Percentiles rank a stretch among this genome's conserved stretches.
Conservation (phyloP, 345 rosid species). For the Citrus trifoliata region DNA sequence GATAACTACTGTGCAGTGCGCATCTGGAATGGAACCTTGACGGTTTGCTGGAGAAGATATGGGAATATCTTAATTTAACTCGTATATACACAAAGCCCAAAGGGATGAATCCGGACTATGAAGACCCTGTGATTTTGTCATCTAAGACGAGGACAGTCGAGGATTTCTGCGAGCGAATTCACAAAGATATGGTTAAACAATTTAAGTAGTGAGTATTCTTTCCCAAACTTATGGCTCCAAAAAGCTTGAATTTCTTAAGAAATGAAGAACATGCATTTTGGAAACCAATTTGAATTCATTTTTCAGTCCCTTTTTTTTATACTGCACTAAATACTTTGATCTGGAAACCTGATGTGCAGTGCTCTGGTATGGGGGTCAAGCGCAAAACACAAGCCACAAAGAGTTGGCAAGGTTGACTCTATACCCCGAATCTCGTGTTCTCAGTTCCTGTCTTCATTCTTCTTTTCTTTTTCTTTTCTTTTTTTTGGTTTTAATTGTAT, state of each 20-base stretch:
- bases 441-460: neutral
- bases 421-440: slow-evolving; percentile 1
- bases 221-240: neutral
- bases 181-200: slow-evolving; percentile 91
- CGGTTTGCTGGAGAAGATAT: slow-evolving; percentile 83
- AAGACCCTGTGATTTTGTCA: slow-evolving; percentile 90
- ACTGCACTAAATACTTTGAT: slow-evolving; percentile 2
- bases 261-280: neutral
- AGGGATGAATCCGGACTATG: slow-evolving; percentile 97
- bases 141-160: slow-evolving; percentile 87
- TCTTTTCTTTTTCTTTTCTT: too few relatives aligned
- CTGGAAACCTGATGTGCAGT: slow-evolving; percentile 39
- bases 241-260: neutral
- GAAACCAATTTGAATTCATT: neutral
- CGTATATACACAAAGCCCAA: slow-evolving; percentile 94
- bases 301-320: neutral
- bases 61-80: slow-evolving; percentile 92
- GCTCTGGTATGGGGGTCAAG: slow-evolving; percentile 99
- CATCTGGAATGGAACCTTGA: slow-evolving; percentile 99
- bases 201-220: slow-evolving; percentile 81
- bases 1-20: slow-evolving; percentile 46
- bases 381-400: slow-evolving; percentile 95
- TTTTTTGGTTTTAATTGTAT: neutral
- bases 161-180: slow-evolving; percentile 84
- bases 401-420: slow-evolving; percentile 90